Percentiles rank a stretch among this genome's conserved stretches.
Evolutionary conservation across 768 basidiomycete genomes (phyloP).

Genomic region (Cytidiella melzeri): DNA sequence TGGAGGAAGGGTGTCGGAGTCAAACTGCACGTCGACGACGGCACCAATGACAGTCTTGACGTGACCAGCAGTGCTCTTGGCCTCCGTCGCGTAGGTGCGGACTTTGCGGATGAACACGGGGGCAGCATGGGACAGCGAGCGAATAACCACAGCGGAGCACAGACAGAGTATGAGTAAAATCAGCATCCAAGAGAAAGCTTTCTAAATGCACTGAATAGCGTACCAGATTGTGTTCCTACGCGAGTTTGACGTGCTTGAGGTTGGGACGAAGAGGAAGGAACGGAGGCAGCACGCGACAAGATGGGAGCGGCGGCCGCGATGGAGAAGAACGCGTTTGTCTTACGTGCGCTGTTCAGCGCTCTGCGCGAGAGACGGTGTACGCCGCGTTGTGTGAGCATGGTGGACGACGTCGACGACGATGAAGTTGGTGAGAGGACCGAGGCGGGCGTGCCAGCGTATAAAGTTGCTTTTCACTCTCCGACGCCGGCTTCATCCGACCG

Average conservation of each 20-base stretch:
- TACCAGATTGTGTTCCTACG: constrained; percentile 48
- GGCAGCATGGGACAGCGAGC: no score
- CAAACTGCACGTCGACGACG: constrained; percentile 99
- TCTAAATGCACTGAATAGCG: constrained; percentile 21
- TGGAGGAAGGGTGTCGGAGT: constrained; percentile 88
- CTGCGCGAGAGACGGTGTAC: constrained; percentile 84
- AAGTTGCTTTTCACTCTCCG: constrained; percentile 24
- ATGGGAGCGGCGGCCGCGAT: constrained; percentile 51
- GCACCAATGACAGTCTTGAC: constrained; percentile 99
- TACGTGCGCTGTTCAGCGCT: constrained; percentile 69
- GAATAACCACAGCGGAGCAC: no score
- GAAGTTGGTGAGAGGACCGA: constrained; percentile 19
- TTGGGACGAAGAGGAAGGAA: constrained; percentile 38
- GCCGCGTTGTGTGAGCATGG: constrained; percentile 85
- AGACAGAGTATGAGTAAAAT: neutral
- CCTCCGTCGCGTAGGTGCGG: constrained; percentile 90
- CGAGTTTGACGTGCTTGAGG: constrained; percentile 43
- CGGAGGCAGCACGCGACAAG: constrained; percentile 46
- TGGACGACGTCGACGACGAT: constrained; percentile 26
- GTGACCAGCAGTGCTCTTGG: constrained; percentile 62
- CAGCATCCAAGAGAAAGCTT: neutral
- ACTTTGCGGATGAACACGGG: constrained; percentile 31
- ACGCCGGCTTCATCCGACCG: constrained; percentile 22
- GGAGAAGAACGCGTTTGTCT: constrained; percentile 76
- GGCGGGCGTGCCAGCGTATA: constrained; percentile 22